These are phyloP conservation scores for Kitagawia praeruptora DNA, from an alignment of 129 eudicot species.

Conservation along the genomic window DNA sequence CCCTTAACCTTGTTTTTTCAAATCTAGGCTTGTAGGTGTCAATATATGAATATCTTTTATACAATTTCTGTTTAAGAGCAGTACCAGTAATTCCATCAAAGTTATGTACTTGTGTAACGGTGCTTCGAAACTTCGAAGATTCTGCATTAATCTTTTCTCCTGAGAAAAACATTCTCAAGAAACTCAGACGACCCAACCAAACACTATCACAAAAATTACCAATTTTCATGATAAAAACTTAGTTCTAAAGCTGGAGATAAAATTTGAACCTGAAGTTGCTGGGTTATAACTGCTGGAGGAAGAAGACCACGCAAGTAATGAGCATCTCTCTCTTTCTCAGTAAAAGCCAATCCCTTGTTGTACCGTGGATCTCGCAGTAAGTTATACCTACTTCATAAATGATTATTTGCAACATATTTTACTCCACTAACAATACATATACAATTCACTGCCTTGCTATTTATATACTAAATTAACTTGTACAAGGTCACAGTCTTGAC, in stretches of 20 bases:
- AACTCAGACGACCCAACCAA: not conserved
- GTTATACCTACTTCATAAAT: constrained; percentile 60
- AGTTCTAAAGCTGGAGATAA: not conserved
- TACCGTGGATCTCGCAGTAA: constrained; percentile 84
- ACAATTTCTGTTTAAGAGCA: not conserved
- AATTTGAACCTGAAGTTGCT: constrained; percentile 58
- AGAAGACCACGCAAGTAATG: constrained; percentile 94
- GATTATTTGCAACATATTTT: no score
- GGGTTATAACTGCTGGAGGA: constrained; percentile 74
- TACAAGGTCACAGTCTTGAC: no score
- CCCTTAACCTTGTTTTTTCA: no score
- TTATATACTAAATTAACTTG: no score
- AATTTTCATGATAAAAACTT: not conserved
- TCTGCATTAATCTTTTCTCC: constrained; percentile 47
- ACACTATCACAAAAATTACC: not conserved
- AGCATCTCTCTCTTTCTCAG: constrained; percentile 82
- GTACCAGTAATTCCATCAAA: constrained; percentile 54
- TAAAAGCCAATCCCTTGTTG: constrained; percentile 87
- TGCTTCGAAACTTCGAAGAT: constrained; percentile 42
- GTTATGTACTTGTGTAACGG: constrained; percentile 53
- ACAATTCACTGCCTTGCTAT: not conserved
- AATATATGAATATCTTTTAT: no score
- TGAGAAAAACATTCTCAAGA: constrained; percentile 9
- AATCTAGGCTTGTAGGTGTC: no score
- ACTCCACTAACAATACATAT: not conserved